Evolutionary conservation across 2,329 filamentous ascomycete species (phyloP).

Genomic region (Teratosphaeria pseudoeucalypti): DNA sequence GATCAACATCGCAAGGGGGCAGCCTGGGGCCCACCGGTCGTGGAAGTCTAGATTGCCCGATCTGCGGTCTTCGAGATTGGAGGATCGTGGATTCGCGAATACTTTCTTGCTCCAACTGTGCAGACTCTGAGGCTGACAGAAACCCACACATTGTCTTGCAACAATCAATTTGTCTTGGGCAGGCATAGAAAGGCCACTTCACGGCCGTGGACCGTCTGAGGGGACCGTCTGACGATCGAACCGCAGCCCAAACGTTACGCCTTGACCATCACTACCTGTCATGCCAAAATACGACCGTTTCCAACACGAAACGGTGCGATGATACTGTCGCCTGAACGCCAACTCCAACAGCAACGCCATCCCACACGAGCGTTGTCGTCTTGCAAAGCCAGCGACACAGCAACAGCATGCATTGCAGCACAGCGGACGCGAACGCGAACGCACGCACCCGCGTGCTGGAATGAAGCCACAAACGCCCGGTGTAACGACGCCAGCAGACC

Average conservation of each 20-base stretch:
- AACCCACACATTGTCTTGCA: not conserved
- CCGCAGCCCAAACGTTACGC: not conserved
- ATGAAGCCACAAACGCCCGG: conserved; percentile 13
- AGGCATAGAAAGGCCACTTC: not conserved
- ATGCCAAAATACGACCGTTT: not conserved
- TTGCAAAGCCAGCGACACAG: conserved; percentile 12
- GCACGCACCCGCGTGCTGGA: conserved; percentile 12
- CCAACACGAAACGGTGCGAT: not conserved
- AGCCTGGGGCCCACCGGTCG: not conserved
- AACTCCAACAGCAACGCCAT: not conserved
- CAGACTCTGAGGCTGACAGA: not conserved
- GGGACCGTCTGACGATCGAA: not conserved
- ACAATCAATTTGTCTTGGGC: not conserved
- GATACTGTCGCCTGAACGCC: not conserved
- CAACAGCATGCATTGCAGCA: conserved; percentile 12
- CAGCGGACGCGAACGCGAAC: conserved; percentile 5
- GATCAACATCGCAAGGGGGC: not conserved
- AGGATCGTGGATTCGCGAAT: not conserved
- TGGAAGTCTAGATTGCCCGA: not conserved
- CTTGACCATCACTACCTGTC: not conserved
- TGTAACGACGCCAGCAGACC: conserved; percentile 10
- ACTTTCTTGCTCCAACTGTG: not conserved
- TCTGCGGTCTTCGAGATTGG: not conserved
- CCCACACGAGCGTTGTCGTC: conserved; percentile 10
- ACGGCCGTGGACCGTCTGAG: not conserved